Percentiles rank a stretch among this genome's conserved stretches.
phyloP scores from a whole-genome alignment of 257 asterid species.

The Primulina huaijiensis region DNA sequence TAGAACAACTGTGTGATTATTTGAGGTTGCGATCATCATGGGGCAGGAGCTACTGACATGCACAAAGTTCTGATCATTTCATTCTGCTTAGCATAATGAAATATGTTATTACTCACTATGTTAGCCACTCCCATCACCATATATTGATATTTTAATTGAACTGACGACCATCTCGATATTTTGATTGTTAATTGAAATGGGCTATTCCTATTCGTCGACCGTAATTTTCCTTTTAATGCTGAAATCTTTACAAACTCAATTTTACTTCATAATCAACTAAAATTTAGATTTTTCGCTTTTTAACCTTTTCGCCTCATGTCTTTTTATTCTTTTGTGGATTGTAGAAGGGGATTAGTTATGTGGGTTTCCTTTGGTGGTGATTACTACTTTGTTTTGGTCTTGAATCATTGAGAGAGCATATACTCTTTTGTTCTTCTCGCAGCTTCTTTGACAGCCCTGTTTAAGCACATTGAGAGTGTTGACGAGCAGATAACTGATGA shows the following conservation, averaged over 20 bases:
- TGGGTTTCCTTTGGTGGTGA: slow-evolving; percentile 18
- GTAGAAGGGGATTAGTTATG: background rate
- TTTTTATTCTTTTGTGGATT: background rate
- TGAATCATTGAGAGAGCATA: slow-evolving; percentile 17
- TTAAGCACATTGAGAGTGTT: slow-evolving; percentile 87
- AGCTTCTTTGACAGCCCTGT: slow-evolving; percentile 90
- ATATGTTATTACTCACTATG: no score
- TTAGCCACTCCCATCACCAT: background rate
- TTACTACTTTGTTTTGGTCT: slow-evolving; percentile 13
- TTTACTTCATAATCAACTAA: slow-evolving; percentile 9
- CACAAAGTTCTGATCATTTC: background rate
- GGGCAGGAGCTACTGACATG: background rate
- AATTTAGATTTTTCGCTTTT: background rate
- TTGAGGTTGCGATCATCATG: background rate
- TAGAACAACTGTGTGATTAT: background rate
- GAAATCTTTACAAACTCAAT: background rate
- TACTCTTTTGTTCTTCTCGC: slow-evolving; percentile 28
- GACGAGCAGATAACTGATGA: slow-evolving; percentile 90
- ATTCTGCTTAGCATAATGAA: background rate
- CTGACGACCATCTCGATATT: background rate
- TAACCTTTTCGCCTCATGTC: background rate
- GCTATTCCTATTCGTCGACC: background rate
- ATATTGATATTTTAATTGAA: background rate
- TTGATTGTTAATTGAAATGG: background rate
- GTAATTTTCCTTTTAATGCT: background rate